phyloP scores from a whole-genome alignment of 176 grass and related monocot genomes.

The Zoysia japonica region DNA sequence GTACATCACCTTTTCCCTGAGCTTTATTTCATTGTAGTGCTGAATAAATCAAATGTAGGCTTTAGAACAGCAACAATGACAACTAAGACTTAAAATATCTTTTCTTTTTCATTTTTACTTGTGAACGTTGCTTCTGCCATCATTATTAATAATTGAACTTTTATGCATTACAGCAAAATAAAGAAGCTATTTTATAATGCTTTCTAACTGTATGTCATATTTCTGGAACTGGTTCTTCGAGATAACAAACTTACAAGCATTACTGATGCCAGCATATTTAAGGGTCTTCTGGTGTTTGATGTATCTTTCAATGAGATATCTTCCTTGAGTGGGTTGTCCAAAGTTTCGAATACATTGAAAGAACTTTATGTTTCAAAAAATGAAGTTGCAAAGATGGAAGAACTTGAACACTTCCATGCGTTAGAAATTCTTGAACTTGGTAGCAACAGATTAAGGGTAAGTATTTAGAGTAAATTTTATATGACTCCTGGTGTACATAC shows the following conservation, averaged over 20 bases:
- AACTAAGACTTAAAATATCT: not conserved
- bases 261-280: conserved; percentile 83
- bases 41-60: not conserved
- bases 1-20: not conserved
- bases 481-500: not conserved
- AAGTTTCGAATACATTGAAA: conserved; percentile 73
- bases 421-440: conserved; percentile 97
- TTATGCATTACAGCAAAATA: not conserved
- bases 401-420: conserved; percentile 72
- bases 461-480: conserved; percentile 9
- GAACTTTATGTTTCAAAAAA: conserved; percentile 98
- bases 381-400: conserved; percentile 89
- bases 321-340: conserved; percentile 68
- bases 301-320: conserved; percentile 98
- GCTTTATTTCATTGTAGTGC: not conserved
- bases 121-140: not conserved
- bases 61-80: not conserved
- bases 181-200: not conserved
- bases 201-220: conserved; percentile 31
- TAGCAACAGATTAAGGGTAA: conserved; percentile 90
- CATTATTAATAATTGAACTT: not conserved
- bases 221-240: conserved; percentile 85
- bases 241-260: conserved; percentile 87
- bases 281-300: conserved; percentile 84
- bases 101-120: not conserved